phyloP scores from a whole-genome alignment of 768 basidiomycete species.

The Amanita rimosa region DNA sequence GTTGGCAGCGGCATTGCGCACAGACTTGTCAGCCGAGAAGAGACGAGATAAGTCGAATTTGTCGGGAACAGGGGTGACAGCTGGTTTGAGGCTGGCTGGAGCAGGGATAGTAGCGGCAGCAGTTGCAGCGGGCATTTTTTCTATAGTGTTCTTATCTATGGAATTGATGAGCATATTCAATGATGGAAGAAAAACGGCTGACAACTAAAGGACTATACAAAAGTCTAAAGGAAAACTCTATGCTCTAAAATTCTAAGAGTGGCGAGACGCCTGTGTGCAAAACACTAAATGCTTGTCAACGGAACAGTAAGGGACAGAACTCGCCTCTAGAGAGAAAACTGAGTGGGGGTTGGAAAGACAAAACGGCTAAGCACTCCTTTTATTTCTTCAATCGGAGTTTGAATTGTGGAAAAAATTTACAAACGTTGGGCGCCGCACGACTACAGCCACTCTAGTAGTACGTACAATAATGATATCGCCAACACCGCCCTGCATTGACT shows the following conservation, averaged over 20 bases:
- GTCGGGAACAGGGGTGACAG: constrained; percentile 38
- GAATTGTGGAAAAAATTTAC: constrained; percentile 4
- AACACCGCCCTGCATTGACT: constrained; percentile 3
- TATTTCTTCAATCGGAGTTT: constrained; percentile 4
- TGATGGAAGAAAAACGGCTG: not conserved
- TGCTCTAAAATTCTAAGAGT: constrained; percentile 5
- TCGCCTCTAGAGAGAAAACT: constrained; percentile 7
- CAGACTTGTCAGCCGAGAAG: constrained; percentile 77
- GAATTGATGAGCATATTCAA: constrained; percentile 3
- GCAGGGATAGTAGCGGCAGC: constrained; percentile 47
- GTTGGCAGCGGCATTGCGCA: constrained; percentile 61
- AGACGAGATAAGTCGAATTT: constrained; percentile 66
- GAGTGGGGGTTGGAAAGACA: constrained; percentile 6
- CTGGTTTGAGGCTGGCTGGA: constrained; percentile 65
- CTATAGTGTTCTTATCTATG: constrained; percentile 30
- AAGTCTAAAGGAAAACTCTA: not conserved
- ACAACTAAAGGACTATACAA: not conserved
- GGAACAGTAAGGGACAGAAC: not conserved
- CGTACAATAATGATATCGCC: not conserved
- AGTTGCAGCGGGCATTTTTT: constrained; percentile 73
- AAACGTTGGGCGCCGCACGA: not conserved
- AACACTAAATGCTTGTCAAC: not conserved
- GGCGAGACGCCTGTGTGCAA: constrained; percentile 3
- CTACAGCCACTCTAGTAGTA: not conserved
- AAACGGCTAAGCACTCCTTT: not conserved